These are phyloP conservation scores for Papiliotrema nemorosa DNA, from an alignment of 1,284 basidiomycete species.

Conservation along the genomic window DNA sequence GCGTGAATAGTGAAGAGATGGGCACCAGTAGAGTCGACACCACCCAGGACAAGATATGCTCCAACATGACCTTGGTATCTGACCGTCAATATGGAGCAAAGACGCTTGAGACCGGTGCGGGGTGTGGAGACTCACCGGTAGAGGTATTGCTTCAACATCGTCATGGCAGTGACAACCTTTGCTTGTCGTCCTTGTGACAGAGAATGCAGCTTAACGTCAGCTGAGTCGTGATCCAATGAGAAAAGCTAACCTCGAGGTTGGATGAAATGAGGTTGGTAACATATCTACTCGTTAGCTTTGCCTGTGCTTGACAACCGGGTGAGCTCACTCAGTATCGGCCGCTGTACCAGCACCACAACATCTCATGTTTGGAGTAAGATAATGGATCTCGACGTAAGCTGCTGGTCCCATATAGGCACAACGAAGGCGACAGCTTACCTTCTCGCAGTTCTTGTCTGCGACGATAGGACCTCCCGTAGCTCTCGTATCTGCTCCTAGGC, in stretches of 20 bases:
- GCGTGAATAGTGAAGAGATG: conserved; percentile 96
- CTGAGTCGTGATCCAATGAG: not conserved
- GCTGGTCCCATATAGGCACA: not conserved
- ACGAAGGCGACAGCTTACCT: conserved; percentile 56
- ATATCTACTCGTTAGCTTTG: conserved; percentile 52
- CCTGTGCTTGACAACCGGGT: not conserved
- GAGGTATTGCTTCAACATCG: conserved; percentile 88
- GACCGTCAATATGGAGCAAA: conserved; percentile 2
- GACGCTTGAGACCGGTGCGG: not conserved
- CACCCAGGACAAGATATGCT: conserved; percentile 94
- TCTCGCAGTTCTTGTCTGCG: conserved; percentile 99
- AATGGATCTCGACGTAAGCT: conserved; percentile 77
- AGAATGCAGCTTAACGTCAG: conserved; percentile 60
- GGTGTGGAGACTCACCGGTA: conserved; percentile 57
- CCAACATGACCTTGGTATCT: conserved; percentile 94
- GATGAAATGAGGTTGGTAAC: conserved; percentile 88
- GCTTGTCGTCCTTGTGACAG: conserved; percentile 82
- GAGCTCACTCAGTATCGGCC: conserved; percentile 79
- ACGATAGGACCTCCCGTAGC: conserved; percentile 94
- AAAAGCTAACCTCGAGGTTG: conserved; percentile 65
- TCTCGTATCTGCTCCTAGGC: conserved; percentile 94
- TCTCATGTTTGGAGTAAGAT: conserved; percentile 86
- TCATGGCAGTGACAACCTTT: conserved; percentile 94
- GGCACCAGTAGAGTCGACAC: conserved; percentile 86
- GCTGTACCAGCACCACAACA: conserved; percentile 99